A percentile compares a stretch with the other conserved stretches of the same genome.
Evolutionary conservation across 768 basidiomycete species (phyloP).

Genomic region (Phaeolepiota aurea): DNA sequence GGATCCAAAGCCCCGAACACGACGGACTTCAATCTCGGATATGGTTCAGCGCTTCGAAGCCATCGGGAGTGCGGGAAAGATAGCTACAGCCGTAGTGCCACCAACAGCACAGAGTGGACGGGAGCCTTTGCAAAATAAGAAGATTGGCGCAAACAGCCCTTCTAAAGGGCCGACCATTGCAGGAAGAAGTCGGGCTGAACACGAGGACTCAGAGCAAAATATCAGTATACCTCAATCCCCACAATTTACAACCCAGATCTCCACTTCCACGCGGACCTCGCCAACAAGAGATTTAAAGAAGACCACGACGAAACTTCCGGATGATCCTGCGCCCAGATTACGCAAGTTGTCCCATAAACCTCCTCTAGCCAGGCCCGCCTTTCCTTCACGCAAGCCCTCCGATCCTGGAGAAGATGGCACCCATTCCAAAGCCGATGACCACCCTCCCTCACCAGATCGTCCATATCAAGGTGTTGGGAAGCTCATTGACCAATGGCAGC

Average conservation of each 20-base stretch:
- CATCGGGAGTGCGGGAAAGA: slow-evolving; percentile 34
- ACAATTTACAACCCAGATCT: background rate
- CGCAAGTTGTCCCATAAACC: background rate
- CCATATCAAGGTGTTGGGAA: slow-evolving; percentile 79
- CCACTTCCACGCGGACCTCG: background rate
- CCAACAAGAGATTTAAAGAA: background rate
- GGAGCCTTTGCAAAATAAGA: slow-evolving; percentile 6
- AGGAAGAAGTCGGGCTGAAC: too few species aligned
- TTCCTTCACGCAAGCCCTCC: background rate
- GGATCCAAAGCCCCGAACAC: slow-evolving; percentile 32
- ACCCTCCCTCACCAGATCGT: slow-evolving; percentile 63
- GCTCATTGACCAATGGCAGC: slow-evolving; percentile 85
- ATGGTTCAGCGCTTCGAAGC: slow-evolving; percentile 82
- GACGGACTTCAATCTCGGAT: slow-evolving; percentile 76
- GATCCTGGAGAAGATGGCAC: slow-evolving; percentile 11
- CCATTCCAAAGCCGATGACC: slow-evolving; percentile 10
- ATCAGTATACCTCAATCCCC: too few species aligned
- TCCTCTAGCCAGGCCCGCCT: background rate
- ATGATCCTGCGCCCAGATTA: background rate
- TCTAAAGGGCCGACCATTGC: too few species aligned
- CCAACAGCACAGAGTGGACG: too few species aligned
- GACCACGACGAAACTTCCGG: background rate
- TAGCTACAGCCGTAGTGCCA: slow-evolving; percentile 15
- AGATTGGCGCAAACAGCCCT: too few species aligned
- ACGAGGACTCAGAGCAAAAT: too few species aligned